Evolutionary conservation across 116 monocot genomes (phyloP).

Genomic region (Dioscorea cayenensis): DNA sequence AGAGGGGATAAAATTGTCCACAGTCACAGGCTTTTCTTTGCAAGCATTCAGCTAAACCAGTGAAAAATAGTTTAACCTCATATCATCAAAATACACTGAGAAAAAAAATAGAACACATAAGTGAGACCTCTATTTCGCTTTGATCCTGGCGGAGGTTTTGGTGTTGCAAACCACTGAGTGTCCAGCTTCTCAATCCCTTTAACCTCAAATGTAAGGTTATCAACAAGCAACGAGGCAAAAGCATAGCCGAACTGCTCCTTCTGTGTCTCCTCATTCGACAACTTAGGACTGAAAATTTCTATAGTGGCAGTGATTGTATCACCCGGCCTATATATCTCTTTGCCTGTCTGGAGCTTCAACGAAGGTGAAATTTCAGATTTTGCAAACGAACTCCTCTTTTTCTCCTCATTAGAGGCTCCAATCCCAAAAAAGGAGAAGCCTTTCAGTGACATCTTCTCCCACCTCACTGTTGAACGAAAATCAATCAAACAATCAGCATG

Average conservation of each 20-base stretch:
- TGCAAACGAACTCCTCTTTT: constrained; percentile 11
- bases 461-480: too few species aligned
- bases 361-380: constrained; percentile 32
- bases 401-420: constrained; percentile 30
- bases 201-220: constrained; percentile 66
- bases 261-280: constrained; percentile 13
- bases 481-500: too few species aligned
- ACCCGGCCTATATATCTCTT: constrained; percentile 88
- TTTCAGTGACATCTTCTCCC: constrained; percentile 50
- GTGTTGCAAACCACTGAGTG: constrained; percentile 69
- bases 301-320: constrained; percentile 62
- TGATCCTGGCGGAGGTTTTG: constrained; percentile 58
- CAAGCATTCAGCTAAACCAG: too few species aligned
- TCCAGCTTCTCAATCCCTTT: constrained; percentile 96
- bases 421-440: constrained; percentile 66
- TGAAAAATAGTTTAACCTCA: not conserved
- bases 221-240: constrained; percentile 44
- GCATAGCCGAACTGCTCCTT: constrained; percentile 1
- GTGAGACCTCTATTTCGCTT: constrained; percentile 71
- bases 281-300: constrained; percentile 45
- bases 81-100: not conserved
- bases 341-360: constrained; percentile 61
- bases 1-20: too few species aligned
- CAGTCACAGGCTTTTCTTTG: too few species aligned
- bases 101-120: not conserved